Evolutionary conservation across 2,329 filamentous ascomycete genomes (phyloP).

Genomic region (Epichloe uncinata): DNA sequence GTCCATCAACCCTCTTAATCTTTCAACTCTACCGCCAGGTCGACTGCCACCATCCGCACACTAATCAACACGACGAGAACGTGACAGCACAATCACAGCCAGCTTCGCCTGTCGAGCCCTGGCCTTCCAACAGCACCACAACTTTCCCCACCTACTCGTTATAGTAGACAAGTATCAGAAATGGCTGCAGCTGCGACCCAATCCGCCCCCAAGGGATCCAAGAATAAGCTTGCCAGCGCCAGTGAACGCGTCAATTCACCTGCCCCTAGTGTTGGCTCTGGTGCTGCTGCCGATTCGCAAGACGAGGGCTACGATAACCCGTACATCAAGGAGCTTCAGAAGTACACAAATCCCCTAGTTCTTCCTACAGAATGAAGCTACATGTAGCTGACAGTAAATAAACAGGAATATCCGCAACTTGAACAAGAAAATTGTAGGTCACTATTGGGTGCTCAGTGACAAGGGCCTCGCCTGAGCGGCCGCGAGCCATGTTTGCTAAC

Average conservation of each 20-base stretch:
- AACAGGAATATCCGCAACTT: slow-evolving; percentile 76
- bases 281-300: slow-evolving; percentile 37
- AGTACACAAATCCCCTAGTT: slow-evolving; percentile 38
- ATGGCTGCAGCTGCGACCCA: slow-evolving; percentile 52
- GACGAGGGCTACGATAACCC: slow-evolving; percentile 56
- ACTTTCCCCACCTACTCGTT: slow-evolving; percentile 6
- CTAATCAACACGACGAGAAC: background rate
- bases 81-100: background rate
- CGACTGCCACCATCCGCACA: background rate
- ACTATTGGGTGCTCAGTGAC: background rate
- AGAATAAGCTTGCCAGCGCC: slow-evolving; percentile 50
- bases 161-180: slow-evolving; percentile 4
- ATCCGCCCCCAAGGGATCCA: slow-evolving; percentile 51
- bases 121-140: slow-evolving; percentile 2
- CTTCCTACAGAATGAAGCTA: slow-evolving; percentile 16
- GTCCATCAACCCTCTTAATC: background rate
- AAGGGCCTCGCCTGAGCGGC: background rate
- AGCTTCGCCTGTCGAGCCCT: background rate
- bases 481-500: background rate
- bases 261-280: slow-evolving; percentile 33
- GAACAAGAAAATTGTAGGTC: slow-evolving; percentile 86
- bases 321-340: slow-evolving; percentile 80
- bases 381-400: background rate
- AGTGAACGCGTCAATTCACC: slow-evolving; percentile 40
- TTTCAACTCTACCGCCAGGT: background rate